phyloP scores from a whole-genome alignment of 2,329 filamentous ascomycete species.

The Paraphaeosphaeria sporulosa region DNA sequence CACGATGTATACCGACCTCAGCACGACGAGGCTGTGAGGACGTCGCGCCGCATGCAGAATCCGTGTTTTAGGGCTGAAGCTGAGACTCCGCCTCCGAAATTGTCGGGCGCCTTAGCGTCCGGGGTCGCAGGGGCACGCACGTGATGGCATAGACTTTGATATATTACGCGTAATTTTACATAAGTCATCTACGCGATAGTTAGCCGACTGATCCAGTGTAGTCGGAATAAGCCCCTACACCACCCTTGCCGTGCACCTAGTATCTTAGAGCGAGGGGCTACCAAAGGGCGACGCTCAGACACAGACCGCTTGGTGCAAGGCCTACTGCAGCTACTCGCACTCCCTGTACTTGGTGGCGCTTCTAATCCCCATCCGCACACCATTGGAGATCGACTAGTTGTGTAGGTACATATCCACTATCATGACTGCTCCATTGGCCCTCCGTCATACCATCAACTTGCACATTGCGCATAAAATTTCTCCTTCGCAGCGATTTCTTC shows the following conservation, averaged over 20 bases:
- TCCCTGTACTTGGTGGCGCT: slow-evolving; percentile 11
- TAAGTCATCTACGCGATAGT: not conserved
- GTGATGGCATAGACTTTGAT: not conserved
- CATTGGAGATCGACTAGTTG: slow-evolving; percentile 9
- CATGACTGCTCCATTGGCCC: slow-evolving; percentile 26
- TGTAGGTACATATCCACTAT: slow-evolving; percentile 25
- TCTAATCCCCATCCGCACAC: slow-evolving; percentile 3
- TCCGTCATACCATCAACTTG: slow-evolving; percentile 15
- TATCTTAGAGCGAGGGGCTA: slow-evolving; percentile 10
- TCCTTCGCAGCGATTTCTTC: slow-evolving; percentile 5
- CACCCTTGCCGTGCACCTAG: slow-evolving; percentile 2
- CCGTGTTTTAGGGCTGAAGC: slow-evolving; percentile 12
- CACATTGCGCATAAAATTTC: slow-evolving; percentile 15
- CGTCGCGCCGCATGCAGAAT: slow-evolving; percentile 1
- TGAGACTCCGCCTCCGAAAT: slow-evolving; percentile 15
- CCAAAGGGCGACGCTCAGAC: slow-evolving; percentile 14
- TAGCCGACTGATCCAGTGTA: not conserved
- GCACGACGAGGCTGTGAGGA: not conserved
- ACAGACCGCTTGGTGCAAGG: slow-evolving; percentile 10
- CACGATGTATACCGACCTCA: slow-evolving; percentile 5
- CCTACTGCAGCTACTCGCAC: slow-evolving; percentile 4
- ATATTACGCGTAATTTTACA: slow-evolving; percentile 9
- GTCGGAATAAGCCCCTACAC: not conserved
- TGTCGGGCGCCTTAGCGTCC: slow-evolving; percentile 8
- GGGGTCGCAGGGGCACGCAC: not conserved